Evolutionary conservation across 768 basidiomycete genomes (phyloP).

Genomic region (Tylopilus balloui): DNA sequence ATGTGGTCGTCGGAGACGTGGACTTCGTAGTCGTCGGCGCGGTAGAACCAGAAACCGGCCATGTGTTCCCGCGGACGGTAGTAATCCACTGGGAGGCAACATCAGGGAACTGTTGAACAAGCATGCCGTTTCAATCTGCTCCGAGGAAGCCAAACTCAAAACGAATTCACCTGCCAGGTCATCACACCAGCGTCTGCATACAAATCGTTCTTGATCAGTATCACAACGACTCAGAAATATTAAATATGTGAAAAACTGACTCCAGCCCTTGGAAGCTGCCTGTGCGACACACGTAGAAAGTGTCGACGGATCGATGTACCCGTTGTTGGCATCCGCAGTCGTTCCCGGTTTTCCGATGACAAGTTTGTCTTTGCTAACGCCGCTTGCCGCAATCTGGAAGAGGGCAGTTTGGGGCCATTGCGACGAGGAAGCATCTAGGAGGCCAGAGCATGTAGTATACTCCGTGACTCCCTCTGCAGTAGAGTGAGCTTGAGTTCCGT

Average conservation of each 20-base stretch:
- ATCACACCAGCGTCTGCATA: conserved; percentile 34
- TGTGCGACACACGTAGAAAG: conserved; percentile 50
- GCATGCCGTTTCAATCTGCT: not conserved
- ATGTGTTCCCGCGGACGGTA: not conserved
- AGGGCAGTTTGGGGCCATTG: conserved; percentile 39
- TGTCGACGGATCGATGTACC: conserved; percentile 53
- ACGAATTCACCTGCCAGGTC: conserved; percentile 17
- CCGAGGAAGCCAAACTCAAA: not conserved
- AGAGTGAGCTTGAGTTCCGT: not conserved
- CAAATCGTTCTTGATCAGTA: not conserved
- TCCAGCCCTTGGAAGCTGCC: conserved; percentile 53
- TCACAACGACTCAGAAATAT: conserved; percentile 30
- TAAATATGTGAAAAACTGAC: conserved; percentile 15
- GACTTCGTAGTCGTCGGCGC: not conserved
- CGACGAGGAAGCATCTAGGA: conserved; percentile 38
- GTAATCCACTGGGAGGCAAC: not conserved
- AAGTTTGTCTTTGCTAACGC: conserved; percentile 43
- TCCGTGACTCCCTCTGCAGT: conserved; percentile 32
- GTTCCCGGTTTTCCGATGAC: conserved; percentile 51
- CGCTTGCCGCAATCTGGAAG: conserved; percentile 43
- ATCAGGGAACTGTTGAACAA: not conserved
- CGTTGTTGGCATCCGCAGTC: conserved; percentile 32
- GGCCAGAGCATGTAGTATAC: conserved; percentile 35
- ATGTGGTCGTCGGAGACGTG: not conserved
- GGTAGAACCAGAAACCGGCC: not conserved